Conservation (phyloP, 2,329 filamentous ascomycete species). For the Davidsoniella neocaledoniae region DNA sequence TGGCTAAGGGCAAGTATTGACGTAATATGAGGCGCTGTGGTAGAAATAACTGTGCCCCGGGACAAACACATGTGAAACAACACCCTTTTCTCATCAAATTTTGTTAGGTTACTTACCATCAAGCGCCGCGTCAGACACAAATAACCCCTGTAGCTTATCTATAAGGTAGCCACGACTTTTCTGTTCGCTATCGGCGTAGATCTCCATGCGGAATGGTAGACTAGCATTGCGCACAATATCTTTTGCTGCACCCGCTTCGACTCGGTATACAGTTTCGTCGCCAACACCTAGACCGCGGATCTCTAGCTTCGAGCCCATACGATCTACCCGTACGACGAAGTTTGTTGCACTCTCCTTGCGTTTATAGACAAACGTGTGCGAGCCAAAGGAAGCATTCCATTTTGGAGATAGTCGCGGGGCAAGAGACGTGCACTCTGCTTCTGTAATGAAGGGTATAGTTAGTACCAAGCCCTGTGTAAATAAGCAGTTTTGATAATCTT, state of each 20-base stretch:
- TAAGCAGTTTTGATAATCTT: constrained; percentile 10
- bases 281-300: constrained; percentile 63
- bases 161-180: constrained; percentile 35
- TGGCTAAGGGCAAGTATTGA: too few species aligned
- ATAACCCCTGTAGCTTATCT: constrained; percentile 40
- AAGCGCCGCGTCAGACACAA: constrained; percentile 57
- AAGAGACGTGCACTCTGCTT: constrained; percentile 36
- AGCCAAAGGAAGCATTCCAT: constrained; percentile 63
- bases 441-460: constrained; percentile 20
- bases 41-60: too few species aligned
- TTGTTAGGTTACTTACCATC: constrained; percentile 20
- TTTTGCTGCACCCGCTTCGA: constrained; percentile 50
- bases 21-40: too few species aligned
- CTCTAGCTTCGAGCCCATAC: constrained; percentile 70
- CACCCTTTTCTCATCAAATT: not conserved
- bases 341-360: constrained; percentile 74
- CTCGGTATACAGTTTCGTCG: constrained; percentile 63
- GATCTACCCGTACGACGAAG: constrained; percentile 66
- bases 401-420: constrained; percentile 50
- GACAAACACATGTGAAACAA: too few species aligned
- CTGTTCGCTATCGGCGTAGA: constrained; percentile 21
- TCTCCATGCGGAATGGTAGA: constrained; percentile 39
- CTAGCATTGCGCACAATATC: constrained; percentile 53
- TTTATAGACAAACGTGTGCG: constrained; percentile 70
- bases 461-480: not conserved